Evolutionary conservation across 805 yeast genomes (phyloP), one percentile per base, ranked within the genome.

Genomic region (Torulaspora indica): DNA sequence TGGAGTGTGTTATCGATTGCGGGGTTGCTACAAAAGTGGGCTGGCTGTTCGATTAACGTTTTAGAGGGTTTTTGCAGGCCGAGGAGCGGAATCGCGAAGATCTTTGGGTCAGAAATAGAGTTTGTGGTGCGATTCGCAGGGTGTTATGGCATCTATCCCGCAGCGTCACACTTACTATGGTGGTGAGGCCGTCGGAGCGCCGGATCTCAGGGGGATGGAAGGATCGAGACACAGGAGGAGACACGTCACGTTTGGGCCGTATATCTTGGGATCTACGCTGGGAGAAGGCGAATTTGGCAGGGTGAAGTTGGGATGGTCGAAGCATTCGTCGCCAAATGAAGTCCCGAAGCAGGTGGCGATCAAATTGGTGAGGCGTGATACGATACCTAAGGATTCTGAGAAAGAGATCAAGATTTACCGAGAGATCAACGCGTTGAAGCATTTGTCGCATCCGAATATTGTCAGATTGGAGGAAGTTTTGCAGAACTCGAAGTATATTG

Each of bases 281-380:
- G 98, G 98, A 27, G 96, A 93, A 68, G 98, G 98, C 38, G 98
- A 93, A 62, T 93, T 93, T 66, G 98, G 98, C 47, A 91, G 93
- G 66, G 98, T 93, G 46, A 93, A 91, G 63, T 72, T 93, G 17
- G 98, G 97, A 10, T 91, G 97, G 97, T 75, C 95, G 48, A 86
- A 85, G 62, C 90, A 81, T 56, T 89, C 88, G 14, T 69, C 45
- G 22, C 40, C 58, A 15, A 45, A 46, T 13, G 61, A 55, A 15
- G 54, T 60, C 3, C 83, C 88, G 2, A 76, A 83, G 30, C 95
- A 89, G 67, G 95, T 88, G 8, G 98, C 98, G 37, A 89, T 93
- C 57, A 93, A 93, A 61, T 77, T 93, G 49, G 88, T 93, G 46
- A 80, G 90, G 57, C 76, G 95, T 56, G 96, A 89, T 47, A 79